Conservation (phyloP, 2,329 filamentous ascomycete genomes). For the Penicillium janthinellum region DNA sequence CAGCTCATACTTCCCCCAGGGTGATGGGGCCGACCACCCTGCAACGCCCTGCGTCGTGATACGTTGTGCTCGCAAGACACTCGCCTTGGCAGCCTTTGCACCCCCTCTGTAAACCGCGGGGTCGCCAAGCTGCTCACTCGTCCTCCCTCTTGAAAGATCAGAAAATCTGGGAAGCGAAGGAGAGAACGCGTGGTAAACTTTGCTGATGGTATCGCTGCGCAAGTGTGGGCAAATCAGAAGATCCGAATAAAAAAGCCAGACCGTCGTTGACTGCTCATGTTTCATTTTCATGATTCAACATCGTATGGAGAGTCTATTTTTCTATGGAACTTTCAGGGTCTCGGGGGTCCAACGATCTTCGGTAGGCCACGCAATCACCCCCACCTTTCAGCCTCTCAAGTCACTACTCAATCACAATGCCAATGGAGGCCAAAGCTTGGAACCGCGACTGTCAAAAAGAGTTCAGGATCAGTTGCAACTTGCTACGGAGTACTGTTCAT, state of each 20-base stretch:
- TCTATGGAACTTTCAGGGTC: constrained; percentile 7
- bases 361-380: constrained; percentile 14
- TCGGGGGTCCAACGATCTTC: constrained; percentile 11
- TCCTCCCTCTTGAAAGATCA: background rate
- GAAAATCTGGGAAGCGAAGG: background rate
- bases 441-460: background rate
- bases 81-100: constrained; percentile 16
- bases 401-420: constrained; percentile 5
- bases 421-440: constrained; percentile 3
- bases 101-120: constrained; percentile 6
- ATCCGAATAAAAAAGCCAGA: background rate
- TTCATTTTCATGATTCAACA: background rate
- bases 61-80: constrained; percentile 5
- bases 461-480: constrained; percentile 7
- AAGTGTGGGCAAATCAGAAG: background rate
- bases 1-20: constrained; percentile 18
- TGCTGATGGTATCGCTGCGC: background rate
- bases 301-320: background rate
- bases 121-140: background rate
- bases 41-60: constrained; percentile 11
- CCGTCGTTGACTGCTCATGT: background rate
- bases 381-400: constrained; percentile 18
- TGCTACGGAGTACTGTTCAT: background rate
- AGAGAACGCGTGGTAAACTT: background rate
- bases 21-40: constrained; percentile 4